Evolutionary conservation across 1,284 basidiomycete species (phyloP), one percentile per base, ranked within the genome.

Genomic region (Boletus semigastroideus): DNA sequence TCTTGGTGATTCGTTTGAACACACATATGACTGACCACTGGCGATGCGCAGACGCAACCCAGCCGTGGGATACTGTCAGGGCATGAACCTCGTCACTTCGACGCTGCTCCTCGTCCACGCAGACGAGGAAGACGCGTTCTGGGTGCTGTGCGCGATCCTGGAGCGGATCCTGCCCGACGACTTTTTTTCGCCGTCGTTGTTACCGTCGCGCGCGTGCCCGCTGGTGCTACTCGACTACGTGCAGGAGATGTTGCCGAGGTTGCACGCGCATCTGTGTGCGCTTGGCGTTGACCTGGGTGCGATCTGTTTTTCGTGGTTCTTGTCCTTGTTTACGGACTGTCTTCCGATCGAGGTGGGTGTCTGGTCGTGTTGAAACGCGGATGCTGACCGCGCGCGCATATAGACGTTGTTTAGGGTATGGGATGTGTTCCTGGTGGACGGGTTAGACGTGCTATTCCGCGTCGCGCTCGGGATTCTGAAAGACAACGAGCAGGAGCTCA

Each of bases 231-330:
- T 90, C 28, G 92, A 97, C 60, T 90, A 94, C 51, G 89, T 98
- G 1, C 81, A 83, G 36, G 86, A 92, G 54, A 72, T 82, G 46
- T 74, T 88, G 19, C 96, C 96, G 0, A 86, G 83, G 65, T 72
- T 98, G 1, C 79, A 87, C 47, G 66, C 73, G 0, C 94, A 98
- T 64, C 78, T 99, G 20, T 78, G 76, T 4, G 79, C 85, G 16
- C 80, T 98, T 0, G 90, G 87, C 2, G 87, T 98, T 2, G 95
- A 99, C 66, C 78, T 99, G 5, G 87, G 90, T 1, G 94, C 94
- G 0, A 92, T 98, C 52, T 98, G 93, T 53, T 98, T 98, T 73
- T 95, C 94, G 3, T 99, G 96, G 96, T 98, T 98, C 74, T 75
- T 99, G 36, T 95, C 92, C 6, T 75, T 99, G 17, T 99, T 98